Conservation (phyloP, 208 protist genomes). For the Leptomonas seymouri region DNA sequence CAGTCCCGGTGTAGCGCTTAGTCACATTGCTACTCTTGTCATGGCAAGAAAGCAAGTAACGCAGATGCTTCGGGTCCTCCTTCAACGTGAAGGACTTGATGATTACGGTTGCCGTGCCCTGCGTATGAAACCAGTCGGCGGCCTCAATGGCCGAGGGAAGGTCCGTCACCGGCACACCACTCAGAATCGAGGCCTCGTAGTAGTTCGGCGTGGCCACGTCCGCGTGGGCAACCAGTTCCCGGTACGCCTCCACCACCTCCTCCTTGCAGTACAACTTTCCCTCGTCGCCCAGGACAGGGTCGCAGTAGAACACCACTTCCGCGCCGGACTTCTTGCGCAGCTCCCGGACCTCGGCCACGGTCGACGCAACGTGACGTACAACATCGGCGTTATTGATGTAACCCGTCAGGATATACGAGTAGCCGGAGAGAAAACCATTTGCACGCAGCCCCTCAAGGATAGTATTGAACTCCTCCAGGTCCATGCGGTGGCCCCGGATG, state of each 20-base stretch:
- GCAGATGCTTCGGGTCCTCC: slow-evolving; percentile 47
- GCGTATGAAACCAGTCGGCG: slow-evolving; percentile 80
- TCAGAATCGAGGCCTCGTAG: slow-evolving; percentile 92
- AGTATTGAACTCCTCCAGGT: slow-evolving; percentile 69
- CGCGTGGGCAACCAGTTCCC: slow-evolving; percentile 68
- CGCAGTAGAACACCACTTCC: slow-evolving; percentile 85
- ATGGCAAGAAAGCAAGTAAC: slow-evolving; percentile 63
- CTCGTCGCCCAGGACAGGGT: slow-evolving; percentile 96
- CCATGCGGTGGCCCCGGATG: slow-evolving; percentile 89
- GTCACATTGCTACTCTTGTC: slow-evolving; percentile 14
- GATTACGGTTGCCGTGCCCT: slow-evolving; percentile 73
- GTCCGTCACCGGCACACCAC: slow-evolving; percentile 63
- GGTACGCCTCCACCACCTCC: slow-evolving; percentile 91
- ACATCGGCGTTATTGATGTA: slow-evolving; percentile 94
- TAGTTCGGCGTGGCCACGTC: slow-evolving; percentile 94
- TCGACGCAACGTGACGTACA: slow-evolving; percentile 58
- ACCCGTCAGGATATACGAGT: slow-evolving; percentile 93
- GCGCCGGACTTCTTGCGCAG: slow-evolving; percentile 38
- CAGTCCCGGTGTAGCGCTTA: slow-evolving; percentile 61
- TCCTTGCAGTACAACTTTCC: slow-evolving; percentile 94
- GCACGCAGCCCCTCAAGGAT: slow-evolving; percentile 87
- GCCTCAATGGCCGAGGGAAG: slow-evolving; percentile 58
- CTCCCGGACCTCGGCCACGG: slow-evolving; percentile 66
- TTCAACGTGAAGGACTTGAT: slow-evolving; percentile 81
- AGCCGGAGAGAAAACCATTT: slow-evolving; percentile 83